Evolutionary conservation across 1,284 basidiomycete genomes (phyloP), one percentile per base, ranked within the genome.

Genomic region (Takashimella tepidaria): DNA sequence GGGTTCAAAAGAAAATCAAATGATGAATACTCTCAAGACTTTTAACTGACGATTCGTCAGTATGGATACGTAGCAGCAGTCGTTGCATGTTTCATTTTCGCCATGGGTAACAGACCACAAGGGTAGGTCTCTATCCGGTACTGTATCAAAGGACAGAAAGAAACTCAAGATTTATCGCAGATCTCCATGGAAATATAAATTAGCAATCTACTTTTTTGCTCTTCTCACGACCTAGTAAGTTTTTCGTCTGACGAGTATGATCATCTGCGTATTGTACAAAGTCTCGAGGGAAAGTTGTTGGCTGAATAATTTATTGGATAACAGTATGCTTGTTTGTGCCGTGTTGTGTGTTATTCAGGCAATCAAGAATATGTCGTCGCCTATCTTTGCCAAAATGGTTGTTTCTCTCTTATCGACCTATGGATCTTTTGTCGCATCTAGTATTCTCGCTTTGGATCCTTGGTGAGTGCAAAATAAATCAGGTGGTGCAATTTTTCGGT

Each of bases 21-120:
- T 47, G 44, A 20, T 41, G 45, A 19, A 23, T 24, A 50, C 53
- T 10, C 52, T 61, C 40, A 19, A 23, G 4, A 54, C 55, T 11
- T 47, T 53, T 47, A 44, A 59, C 61, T 54, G 43, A 61, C 53
- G 19, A 57, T 54, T 21, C 55, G 53, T 27, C 73, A 97, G 85
- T 97, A 92, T 71, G 76, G 86, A 26, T 87, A 96, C 79, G 82
- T 86, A 3, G 89, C 88, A 2, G 82, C 91, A 37, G 81, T 97
- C 16, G 81, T 93, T 16, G 86, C 88, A 0, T 89, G 86, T 64
- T 97, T 98, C 79, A 80, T 98, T 19, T 89, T 98, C 72, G 89
- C 91, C 0, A 93, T 98, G 88, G 95, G 96, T 4, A 98, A 98
- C 73, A 86, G 92, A 58, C 95, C 95, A 1, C 84, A 86, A 75